These are phyloP conservation scores for Coemansia sp. DNA, from an alignment of 192 early-diverging fungal genomes.

Conservation along the genomic window DNA sequence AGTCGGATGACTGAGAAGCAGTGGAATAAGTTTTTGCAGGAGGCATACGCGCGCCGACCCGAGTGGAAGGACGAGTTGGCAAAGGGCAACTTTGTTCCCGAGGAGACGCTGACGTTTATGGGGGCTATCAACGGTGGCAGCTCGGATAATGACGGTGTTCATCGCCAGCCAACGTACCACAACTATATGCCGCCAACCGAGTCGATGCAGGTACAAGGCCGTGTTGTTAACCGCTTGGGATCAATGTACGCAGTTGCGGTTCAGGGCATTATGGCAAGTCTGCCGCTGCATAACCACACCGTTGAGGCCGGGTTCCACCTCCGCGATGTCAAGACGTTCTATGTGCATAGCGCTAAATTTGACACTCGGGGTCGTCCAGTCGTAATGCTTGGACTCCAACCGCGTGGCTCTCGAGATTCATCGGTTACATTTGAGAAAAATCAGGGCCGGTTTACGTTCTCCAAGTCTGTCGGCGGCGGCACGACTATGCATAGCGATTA, in stretches of 20 bases:
- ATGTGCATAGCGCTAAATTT: slow-evolving; percentile 60
- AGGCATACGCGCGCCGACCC: slow-evolving; percentile 55
- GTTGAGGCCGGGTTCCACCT: slow-evolving; percentile 37
- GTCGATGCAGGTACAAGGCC: slow-evolving; percentile 60
- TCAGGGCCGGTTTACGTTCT: slow-evolving; percentile 13
- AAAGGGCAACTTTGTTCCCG: slow-evolving; percentile 33
- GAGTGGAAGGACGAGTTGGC: slow-evolving; percentile 57
- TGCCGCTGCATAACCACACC: slow-evolving; percentile 39
- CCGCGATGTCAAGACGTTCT: slow-evolving; percentile 60
- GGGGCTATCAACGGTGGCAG: slow-evolving; percentile 35
- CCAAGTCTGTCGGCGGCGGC: background rate
- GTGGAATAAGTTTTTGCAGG: slow-evolving; percentile 62
- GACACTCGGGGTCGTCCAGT: slow-evolving; percentile 42
- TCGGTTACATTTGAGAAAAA: background rate
- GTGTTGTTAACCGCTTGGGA: slow-evolving; percentile 56
- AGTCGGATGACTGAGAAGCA: slow-evolving; percentile 58
- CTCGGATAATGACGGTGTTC: slow-evolving; percentile 34
- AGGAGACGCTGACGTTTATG: slow-evolving; percentile 46
- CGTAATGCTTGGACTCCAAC: slow-evolving; percentile 24
- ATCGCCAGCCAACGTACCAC: slow-evolving; percentile 60
- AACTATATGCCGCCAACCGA: slow-evolving; percentile 40
- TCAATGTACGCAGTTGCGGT: slow-evolving; percentile 62
- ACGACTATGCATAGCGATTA: background rate
- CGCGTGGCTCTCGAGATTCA: slow-evolving; percentile 25
- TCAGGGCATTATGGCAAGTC: slow-evolving; percentile 60